Conservation (phyloP, 768 basidiomycete genomes). For the Crucibulum laeve region DNA sequence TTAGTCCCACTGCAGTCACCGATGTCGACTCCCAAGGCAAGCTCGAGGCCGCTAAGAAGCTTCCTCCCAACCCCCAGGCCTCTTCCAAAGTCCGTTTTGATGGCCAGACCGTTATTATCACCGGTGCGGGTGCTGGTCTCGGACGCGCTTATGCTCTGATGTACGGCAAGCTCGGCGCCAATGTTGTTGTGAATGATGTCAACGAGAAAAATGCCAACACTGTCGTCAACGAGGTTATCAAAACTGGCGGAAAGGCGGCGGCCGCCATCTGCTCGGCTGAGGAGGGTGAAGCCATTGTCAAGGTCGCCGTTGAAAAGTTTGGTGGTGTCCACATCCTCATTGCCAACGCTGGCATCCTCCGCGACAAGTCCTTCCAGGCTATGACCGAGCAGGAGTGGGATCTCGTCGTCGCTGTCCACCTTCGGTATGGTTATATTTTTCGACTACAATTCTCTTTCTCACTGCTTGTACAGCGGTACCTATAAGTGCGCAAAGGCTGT, state of each 20-base stretch:
- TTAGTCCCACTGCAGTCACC: conserved; percentile 58
- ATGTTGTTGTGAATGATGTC: conserved; percentile 95
- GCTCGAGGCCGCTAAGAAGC: conserved; percentile 58
- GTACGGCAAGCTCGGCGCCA: conserved; percentile 91
- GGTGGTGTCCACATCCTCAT: conserved; percentile 84
- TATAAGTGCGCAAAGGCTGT: conserved; percentile 94
- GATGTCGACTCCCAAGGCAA: conserved; percentile 62
- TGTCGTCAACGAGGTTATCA: conserved; percentile 84
- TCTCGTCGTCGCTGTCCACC: conserved; percentile 80
- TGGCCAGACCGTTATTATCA: conserved; percentile 88
- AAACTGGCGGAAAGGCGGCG: conserved; percentile 85
- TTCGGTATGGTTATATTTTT: conserved; percentile 40
- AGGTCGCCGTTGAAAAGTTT: conserved; percentile 81
- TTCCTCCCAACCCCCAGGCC: conserved; percentile 67
- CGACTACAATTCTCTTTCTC: conserved; percentile 2
- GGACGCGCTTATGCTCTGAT: conserved; percentile 90
- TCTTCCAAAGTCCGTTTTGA: conserved; percentile 75
- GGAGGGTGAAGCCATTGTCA: conserved; percentile 87
- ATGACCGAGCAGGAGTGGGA: conserved; percentile 97
- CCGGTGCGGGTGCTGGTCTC: conserved; percentile 92
- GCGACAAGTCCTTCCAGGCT: conserved; percentile 88
- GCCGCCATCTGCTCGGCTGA: conserved; percentile 85
- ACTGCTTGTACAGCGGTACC: conserved; percentile 52
- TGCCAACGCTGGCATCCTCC: conserved; percentile 90
- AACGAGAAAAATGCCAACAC: conserved; percentile 77